Evolutionary conservation across 768 basidiomycete species (phyloP).

Genomic region (Hemileccinum rubropunctum): DNA sequence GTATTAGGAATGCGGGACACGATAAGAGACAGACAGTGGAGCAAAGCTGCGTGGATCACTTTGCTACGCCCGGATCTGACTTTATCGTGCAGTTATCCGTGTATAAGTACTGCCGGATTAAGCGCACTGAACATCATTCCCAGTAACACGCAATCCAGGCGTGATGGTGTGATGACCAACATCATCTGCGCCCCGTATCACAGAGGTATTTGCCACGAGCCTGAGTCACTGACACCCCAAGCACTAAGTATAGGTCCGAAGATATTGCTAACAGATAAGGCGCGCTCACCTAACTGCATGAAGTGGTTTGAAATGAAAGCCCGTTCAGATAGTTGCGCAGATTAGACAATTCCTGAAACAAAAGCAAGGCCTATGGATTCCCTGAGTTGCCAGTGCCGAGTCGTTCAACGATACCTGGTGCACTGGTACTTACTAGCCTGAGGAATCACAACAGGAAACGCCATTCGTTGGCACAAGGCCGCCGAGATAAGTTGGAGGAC

Average conservation of each 20-base stretch:
- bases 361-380: no score
- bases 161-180: not conserved
- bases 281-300: no score
- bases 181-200: not conserved
- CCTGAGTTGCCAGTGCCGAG: no score
- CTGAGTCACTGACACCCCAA: not conserved
- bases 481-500: no score
- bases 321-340: no score
- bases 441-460: no score
- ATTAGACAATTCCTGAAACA: no score
- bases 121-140: not conserved
- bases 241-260: not conserved
- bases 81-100: not conserved
- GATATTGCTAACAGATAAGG: not conserved
- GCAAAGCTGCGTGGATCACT: not conserved
- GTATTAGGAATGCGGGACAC: not conserved
- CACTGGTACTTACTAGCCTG: no score
- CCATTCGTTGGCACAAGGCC: no score
- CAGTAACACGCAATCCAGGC: not conserved
- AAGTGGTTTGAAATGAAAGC: no score
- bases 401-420: no score
- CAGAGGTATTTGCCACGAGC: not conserved
- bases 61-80: not conserved
- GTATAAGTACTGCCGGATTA: not conserved
- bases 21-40: not conserved